Conservation (phyloP, 2,329 filamentous ascomycete species). For the Bretziella fagacearum region DNA sequence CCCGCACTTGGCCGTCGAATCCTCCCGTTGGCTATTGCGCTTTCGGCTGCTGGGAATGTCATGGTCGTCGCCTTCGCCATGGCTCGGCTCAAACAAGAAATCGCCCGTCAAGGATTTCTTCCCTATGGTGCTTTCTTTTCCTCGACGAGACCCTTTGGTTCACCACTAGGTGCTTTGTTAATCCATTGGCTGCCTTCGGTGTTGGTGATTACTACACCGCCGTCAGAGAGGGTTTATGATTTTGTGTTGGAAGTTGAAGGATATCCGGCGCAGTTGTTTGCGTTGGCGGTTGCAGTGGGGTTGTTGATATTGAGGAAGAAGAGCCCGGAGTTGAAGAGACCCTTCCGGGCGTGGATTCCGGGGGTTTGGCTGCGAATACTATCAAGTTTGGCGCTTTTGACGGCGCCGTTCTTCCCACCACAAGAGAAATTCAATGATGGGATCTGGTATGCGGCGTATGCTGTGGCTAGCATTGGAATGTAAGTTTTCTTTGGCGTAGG, state of each 20-base stretch:
- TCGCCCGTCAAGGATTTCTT: slow-evolving; percentile 53
- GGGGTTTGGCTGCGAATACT: slow-evolving; percentile 39
- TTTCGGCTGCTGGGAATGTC: slow-evolving; percentile 54
- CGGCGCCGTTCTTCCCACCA: slow-evolving; percentile 46
- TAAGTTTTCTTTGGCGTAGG: slow-evolving; percentile 22
- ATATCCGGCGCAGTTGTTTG: slow-evolving; percentile 46
- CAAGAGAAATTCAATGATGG: slow-evolving; percentile 28
- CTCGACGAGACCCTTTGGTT: slow-evolving; percentile 48
- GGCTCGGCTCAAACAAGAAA: slow-evolving; percentile 55
- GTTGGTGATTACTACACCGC: slow-evolving; percentile 47
- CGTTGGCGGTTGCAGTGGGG: slow-evolving; percentile 38
- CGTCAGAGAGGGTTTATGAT: slow-evolving; percentile 48
- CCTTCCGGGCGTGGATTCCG: slow-evolving; percentile 47
- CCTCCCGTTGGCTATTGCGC: slow-evolving; percentile 45
- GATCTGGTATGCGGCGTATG: slow-evolving; percentile 37
- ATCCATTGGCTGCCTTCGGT: slow-evolving; percentile 53
- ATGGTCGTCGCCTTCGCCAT: slow-evolving; percentile 55
- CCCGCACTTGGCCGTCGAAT: slow-evolving; percentile 37
- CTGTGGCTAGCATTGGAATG: slow-evolving; percentile 35
- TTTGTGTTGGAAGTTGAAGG: slow-evolving; percentile 59
- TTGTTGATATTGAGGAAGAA: slow-evolving; percentile 43
- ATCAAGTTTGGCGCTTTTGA: slow-evolving; percentile 37
- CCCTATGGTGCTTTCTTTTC: slow-evolving; percentile 44
- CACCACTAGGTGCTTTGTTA: slow-evolving; percentile 49
- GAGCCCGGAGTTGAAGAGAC: slow-evolving; percentile 41